Base-by-base conservation (phyloP, 2,329 filamentous ascomycete species). In the Sclerotinia subarctica region DNA sequence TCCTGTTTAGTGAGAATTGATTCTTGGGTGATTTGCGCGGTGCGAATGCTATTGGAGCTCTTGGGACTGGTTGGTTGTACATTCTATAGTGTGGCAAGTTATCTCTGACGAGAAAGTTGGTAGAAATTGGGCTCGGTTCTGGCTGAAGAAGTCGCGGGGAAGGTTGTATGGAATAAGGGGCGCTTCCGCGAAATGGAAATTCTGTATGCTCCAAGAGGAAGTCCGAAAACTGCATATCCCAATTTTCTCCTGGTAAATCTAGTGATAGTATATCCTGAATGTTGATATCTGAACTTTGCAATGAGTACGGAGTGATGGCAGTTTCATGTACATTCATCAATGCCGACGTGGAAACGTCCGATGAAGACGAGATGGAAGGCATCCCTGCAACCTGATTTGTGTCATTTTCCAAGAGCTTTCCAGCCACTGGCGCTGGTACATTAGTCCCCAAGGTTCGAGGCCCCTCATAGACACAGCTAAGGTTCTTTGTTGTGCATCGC, bases 1-100 rank as follows among this genome's bases (percentile, higher is more conserved):
- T 70, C 49, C 62, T 69, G 54, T 68, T 72, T 2, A 73, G 60
- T 6, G 68, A 70, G 6, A 64, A 29, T 47, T 66, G 67, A 2
- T 47, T 52, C 11, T 64, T 59, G 8, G 42, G 17, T 19, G 57
- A 21, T 26, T 29, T 67, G 35, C 69, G 65, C 7, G 66, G 62
- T 6, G 2, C 6, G 35, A 73, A 73, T 10, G 67, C 60, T 65
- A n/a, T 72, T 11, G 66, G 52, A 8, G 63, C 15, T 13, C 42
- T 62, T 5, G 58, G 67, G 1, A 15, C 64, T 29, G 62, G 62
- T 26, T 47, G 58, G 26, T 29, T 32, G 29, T 62, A 62, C 21
- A 62, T 7, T 26, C 32, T 38, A 26, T 26, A 24, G 15, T 42
- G 26, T 42, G 54, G 0, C 1, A 6, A 35, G n/a, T 3, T 42